These are phyloP conservation scores for Cordyceps cateniannulata DNA, from an alignment of 2,329 filamentous ascomycete genomes.

Conservation along the genomic window DNA sequence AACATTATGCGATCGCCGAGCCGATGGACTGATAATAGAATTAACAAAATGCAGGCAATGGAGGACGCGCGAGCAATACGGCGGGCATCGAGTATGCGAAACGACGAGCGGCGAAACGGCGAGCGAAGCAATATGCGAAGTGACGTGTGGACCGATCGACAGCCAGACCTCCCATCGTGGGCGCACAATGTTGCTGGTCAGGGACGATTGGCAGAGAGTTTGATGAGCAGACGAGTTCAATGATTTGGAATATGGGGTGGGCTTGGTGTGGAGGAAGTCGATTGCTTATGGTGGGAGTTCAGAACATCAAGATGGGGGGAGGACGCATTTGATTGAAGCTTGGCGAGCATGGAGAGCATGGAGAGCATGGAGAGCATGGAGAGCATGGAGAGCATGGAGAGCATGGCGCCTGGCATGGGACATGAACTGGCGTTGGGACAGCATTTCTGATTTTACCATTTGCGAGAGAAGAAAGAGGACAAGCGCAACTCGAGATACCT, in stretches of 20 bases:
- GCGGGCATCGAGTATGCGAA: conserved; percentile 25
- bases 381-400: background rate
- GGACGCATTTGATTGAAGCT: background rate
- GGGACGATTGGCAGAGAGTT: conserved; percentile 3
- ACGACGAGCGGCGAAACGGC: conserved; percentile 7
- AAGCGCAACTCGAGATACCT: background rate
- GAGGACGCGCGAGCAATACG: conserved; percentile 29
- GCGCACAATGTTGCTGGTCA: conserved; percentile 22
- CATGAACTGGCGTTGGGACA: background rate
- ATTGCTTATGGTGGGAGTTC: background rate
- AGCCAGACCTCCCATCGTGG: conserved; percentile 24
- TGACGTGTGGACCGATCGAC: background rate
- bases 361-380: too few relatives aligned
- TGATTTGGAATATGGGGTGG: background rate
- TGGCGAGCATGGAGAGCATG: background rate
- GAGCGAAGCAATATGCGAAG: conserved; percentile 26
- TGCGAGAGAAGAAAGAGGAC: background rate
- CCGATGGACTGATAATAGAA: conserved; percentile 7
- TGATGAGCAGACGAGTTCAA: background rate
- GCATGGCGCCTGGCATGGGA: background rate
- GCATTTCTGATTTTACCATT: background rate
- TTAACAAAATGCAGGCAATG: conserved; percentile 14
- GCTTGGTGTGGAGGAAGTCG: background rate
- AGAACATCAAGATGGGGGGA: background rate
- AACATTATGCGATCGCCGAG: conserved; percentile 22